Evolutionary conservation across 2,329 filamentous ascomycete genomes (phyloP).

Genomic region (Fusarium heterosporum): DNA sequence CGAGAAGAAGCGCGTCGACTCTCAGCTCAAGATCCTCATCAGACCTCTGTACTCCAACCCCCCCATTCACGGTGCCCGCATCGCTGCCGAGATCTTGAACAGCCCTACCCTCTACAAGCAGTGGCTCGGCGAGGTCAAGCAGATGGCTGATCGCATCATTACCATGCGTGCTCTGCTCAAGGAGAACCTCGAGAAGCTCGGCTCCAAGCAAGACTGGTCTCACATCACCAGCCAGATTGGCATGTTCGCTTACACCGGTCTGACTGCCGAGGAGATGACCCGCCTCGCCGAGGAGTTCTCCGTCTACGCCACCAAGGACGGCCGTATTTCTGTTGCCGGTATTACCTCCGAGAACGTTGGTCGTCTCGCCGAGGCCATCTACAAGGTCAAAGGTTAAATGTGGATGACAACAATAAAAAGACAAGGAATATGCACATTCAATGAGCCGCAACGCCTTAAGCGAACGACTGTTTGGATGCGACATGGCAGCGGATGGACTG

Average conservation of each 20-base stretch:
- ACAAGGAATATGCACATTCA: slow-evolving; percentile 1
- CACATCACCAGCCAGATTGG: slow-evolving; percentile 99
- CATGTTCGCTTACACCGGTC: slow-evolving; percentile 99
- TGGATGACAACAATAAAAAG: neutral
- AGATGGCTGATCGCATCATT: slow-evolving; percentile 99
- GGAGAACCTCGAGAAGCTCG: slow-evolving; percentile 93
- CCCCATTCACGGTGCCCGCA: slow-evolving; percentile 93
- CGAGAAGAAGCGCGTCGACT: slow-evolving; percentile 96
- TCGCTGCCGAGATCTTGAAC: slow-evolving; percentile 92
- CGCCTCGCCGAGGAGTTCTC: slow-evolving; percentile 93
- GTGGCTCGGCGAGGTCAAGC: slow-evolving; percentile 97
- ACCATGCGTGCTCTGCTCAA: slow-evolving; percentile 95
- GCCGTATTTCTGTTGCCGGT: slow-evolving; percentile 86
- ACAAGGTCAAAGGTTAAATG: slow-evolving; percentile 78
- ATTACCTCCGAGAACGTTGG: slow-evolving; percentile 84
- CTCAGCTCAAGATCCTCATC: slow-evolving; percentile 97
- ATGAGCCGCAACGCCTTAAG: neutral
- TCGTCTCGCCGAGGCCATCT: slow-evolving; percentile 84
- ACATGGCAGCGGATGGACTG: slow-evolving; percentile 30
- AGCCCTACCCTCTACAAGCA: slow-evolving; percentile 86
- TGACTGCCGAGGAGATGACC: slow-evolving; percentile 92
- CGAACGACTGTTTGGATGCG: slow-evolving; percentile 22
- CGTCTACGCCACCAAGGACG: slow-evolving; percentile 96
- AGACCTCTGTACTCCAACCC: slow-evolving; percentile 99
- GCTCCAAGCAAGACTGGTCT: slow-evolving; percentile 97